phyloP scores from a whole-genome alignment of 164 flowering plant species.

The Buxus sempervirens region DNA sequence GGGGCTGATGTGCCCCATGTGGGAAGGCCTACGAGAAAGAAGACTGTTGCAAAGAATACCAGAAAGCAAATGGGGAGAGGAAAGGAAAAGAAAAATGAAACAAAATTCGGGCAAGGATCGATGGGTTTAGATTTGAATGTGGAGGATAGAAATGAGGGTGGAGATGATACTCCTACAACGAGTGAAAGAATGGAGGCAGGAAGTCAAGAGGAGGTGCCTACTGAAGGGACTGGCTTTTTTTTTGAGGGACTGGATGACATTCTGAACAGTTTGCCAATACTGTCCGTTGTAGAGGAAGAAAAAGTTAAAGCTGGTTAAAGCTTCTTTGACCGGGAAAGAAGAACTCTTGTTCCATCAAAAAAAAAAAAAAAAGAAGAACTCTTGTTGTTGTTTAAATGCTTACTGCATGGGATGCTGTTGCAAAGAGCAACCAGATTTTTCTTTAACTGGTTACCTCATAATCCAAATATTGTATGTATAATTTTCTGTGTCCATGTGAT shows the following conservation, averaged over 20 bases:
- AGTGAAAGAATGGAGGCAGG: constrained; percentile 32
- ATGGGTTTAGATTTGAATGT: constrained; percentile 77
- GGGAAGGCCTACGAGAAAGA: constrained; percentile 15
- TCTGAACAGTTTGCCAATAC: constrained; percentile 63
- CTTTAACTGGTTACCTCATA: neutral
- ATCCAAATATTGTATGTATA: no score
- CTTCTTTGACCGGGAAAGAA: neutral
- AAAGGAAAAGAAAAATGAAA: neutral
- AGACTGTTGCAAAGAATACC: constrained; percentile 18
- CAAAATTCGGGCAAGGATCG: constrained; percentile 19
- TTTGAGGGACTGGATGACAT: constrained; percentile 90
- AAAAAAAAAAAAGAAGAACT: neutral
- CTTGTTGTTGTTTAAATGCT: neutral
- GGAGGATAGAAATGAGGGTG: constrained; percentile 61
- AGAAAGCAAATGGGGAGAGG: constrained; percentile 22
- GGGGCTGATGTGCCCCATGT: constrained; percentile 1
- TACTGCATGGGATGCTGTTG: neutral
- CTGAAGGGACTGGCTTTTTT: constrained; percentile 66
- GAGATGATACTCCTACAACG: constrained; percentile 31
- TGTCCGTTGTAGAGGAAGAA: constrained; percentile 55
- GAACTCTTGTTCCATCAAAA: no score
- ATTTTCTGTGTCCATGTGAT: neutral
- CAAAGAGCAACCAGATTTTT: neutral
- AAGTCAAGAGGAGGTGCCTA: constrained; percentile 43
- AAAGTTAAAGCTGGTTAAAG: constrained; percentile 36